Evolutionary conservation across 305 asterid genomes (phyloP).

Genomic region (Nicotiana rustica): DNA sequence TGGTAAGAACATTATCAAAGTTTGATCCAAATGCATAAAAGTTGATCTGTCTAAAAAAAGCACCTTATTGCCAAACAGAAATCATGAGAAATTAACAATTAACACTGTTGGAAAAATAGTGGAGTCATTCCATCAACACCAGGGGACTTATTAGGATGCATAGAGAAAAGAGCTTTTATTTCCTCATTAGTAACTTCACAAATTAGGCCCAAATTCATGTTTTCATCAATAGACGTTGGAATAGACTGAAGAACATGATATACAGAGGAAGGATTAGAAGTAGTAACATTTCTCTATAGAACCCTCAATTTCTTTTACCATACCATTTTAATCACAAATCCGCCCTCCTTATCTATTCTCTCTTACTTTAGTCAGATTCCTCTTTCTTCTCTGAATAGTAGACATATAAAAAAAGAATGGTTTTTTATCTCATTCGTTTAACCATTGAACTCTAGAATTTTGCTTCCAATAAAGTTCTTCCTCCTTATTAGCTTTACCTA

Average conservation of each 20-base stretch:
- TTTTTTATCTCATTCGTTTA: not conserved
- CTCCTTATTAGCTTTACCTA: not conserved
- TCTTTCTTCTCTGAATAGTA: not conserved
- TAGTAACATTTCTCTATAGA: not conserved
- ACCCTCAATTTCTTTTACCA: not conserved
- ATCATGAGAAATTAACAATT: not conserved
- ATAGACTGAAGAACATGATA: too few species aligned
- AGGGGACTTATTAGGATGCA: not conserved
- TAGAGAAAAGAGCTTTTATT: not conserved
- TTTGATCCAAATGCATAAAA: not conserved
- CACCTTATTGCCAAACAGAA: not conserved
- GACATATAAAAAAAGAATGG: not conserved
- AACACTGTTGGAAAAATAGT: not conserved
- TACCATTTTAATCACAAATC: not conserved
- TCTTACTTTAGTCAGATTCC: not conserved
- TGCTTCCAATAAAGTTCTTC: not conserved
- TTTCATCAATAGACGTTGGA: too few species aligned
- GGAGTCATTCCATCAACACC: not conserved
- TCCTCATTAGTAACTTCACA: not conserved
- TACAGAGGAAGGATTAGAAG: not conserved
- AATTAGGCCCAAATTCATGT: too few species aligned
- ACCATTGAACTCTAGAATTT: not conserved
- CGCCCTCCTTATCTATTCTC: not conserved
- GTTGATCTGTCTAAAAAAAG: too few species aligned
- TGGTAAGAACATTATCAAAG: not conserved